phyloP scores from a whole-genome alignment of 2,329 filamentous ascomycete genomes.

The Atkinsonella hypoxylon region DNA sequence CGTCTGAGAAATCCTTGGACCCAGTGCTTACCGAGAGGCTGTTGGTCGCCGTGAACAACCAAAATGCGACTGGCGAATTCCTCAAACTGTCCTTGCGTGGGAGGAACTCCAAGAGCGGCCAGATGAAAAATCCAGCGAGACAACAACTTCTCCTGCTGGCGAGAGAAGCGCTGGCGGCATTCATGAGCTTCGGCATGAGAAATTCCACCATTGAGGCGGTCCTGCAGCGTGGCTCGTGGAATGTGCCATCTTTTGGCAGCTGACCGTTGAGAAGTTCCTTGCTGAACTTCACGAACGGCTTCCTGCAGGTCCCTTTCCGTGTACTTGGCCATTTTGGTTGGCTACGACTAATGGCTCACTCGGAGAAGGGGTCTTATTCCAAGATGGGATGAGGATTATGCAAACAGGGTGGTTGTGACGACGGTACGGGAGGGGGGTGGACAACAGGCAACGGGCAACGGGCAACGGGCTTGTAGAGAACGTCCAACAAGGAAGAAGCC shows the following conservation, averaged over 20 bases:
- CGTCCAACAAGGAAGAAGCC: constrained; percentile 8
- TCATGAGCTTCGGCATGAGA: constrained; percentile 9
- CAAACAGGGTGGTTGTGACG: constrained; percentile 1
- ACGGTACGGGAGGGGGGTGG: neutral
- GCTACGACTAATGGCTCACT: neutral
- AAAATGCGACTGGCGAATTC: constrained; percentile 8
- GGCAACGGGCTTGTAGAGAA: constrained; percentile 5
- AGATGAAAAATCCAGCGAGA: constrained; percentile 8
- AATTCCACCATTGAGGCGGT: constrained; percentile 8
- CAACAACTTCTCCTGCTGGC: constrained; percentile 8
- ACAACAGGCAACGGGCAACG: neutral
- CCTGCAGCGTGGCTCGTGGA: constrained; percentile 8
- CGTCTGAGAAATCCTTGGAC: constrained; percentile 9
- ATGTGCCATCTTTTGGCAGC: constrained; percentile 9
- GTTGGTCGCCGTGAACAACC: constrained; percentile 7
- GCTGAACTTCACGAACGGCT: constrained; percentile 9
- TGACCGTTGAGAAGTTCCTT: constrained; percentile 8
- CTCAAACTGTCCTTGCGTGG: constrained; percentile 8
- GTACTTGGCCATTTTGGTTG: constrained; percentile 8
- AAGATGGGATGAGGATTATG: neutral
- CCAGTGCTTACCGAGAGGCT: constrained; percentile 9
- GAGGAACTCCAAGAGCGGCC: constrained; percentile 7
- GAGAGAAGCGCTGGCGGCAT: constrained; percentile 9
- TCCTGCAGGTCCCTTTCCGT: constrained; percentile 9
- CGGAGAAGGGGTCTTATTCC: neutral